Percentiles rank a stretch among this genome's conserved stretches.
Evolutionary conservation across 2,329 filamentous ascomycete genomes (phyloP).

Genomic region (Clarireedia monteithiana): DNA sequence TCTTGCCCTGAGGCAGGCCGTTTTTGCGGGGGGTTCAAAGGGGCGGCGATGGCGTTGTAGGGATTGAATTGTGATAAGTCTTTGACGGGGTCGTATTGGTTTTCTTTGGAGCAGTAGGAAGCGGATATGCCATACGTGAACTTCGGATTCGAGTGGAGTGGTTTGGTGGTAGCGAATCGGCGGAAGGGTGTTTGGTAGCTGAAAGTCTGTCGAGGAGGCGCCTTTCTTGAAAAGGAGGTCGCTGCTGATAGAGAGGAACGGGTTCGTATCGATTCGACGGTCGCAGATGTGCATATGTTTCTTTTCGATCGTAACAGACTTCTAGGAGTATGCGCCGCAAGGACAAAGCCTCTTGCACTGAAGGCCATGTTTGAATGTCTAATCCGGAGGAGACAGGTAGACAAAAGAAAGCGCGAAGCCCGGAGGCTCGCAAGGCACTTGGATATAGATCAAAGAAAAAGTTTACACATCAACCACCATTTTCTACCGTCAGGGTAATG

Average conservation of each 20-base stretch:
- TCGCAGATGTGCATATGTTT: background rate
- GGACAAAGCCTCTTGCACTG: conserved; percentile 14
- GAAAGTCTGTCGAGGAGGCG: background rate
- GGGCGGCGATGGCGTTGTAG: conserved; percentile 47
- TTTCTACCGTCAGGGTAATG: background rate
- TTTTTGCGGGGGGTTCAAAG: conserved; percentile 46
- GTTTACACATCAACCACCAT: background rate
- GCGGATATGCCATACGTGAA: conserved; percentile 65
- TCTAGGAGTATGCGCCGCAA: conserved; percentile 13
- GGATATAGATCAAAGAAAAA: conserved; percentile 5
- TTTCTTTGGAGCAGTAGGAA: conserved; percentile 67
- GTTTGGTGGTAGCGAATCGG: conserved; percentile 18
- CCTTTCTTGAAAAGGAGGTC: background rate
- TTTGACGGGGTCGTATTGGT: conserved; percentile 56
- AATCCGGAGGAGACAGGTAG: background rate
- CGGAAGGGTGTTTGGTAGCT: conserved; percentile 3
- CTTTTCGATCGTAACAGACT: background rate
- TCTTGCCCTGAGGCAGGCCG: conserved; percentile 84
- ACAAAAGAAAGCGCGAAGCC: conserved; percentile 17
- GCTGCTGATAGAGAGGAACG: background rate
- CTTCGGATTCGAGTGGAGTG: conserved; percentile 17
- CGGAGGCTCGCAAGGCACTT: conserved; percentile 16
- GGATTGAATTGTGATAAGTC: conserved; percentile 67
- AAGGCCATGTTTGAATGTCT: conserved; percentile 17
- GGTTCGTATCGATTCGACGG: conserved; percentile 1